Evolutionary conservation across 2,329 filamentous ascomycete genomes (phyloP).

Genomic region (Emmonsiellopsis sp.): DNA sequence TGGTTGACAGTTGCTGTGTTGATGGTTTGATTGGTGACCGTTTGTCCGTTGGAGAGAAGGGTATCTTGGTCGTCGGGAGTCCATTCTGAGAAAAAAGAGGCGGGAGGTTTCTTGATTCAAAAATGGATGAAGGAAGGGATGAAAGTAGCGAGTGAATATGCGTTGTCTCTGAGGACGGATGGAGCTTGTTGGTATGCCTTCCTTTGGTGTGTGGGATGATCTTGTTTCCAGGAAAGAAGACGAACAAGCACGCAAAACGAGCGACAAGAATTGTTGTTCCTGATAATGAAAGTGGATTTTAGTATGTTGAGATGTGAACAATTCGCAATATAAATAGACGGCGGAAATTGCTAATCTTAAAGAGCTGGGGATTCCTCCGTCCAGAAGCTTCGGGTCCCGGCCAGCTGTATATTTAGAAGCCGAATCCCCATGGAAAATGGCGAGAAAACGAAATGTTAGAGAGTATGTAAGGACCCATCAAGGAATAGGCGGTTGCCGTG

Average conservation of each 20-base stretch:
- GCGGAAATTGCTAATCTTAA: neutral
- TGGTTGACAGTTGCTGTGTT: neutral
- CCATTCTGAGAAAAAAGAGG: neutral
- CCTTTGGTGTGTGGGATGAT: too few relatives aligned
- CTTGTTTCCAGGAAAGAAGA: neutral
- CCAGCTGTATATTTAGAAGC: neutral
- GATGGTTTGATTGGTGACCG: neutral
- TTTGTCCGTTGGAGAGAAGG: neutral
- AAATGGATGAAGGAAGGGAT: neutral
- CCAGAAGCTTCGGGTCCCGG: neutral
- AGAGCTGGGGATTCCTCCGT: neutral
- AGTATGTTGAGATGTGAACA: neutral
- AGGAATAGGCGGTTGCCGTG: neutral
- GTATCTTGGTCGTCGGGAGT: neutral
- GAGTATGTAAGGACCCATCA: conserved; percentile 3
- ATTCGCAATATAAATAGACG: neutral
- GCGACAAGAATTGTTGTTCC: neutral
- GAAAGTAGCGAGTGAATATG: neutral
- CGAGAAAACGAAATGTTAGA: neutral
- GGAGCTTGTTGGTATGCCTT: neutral
- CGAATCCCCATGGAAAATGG: neutral
- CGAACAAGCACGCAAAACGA: neutral
- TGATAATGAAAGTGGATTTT: neutral
- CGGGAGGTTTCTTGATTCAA: neutral
- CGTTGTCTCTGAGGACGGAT: neutral